phyloP scores from a whole-genome alignment of 202 grass and related monocot genomes.

The Dendrocalamus latiflorus region DNA sequence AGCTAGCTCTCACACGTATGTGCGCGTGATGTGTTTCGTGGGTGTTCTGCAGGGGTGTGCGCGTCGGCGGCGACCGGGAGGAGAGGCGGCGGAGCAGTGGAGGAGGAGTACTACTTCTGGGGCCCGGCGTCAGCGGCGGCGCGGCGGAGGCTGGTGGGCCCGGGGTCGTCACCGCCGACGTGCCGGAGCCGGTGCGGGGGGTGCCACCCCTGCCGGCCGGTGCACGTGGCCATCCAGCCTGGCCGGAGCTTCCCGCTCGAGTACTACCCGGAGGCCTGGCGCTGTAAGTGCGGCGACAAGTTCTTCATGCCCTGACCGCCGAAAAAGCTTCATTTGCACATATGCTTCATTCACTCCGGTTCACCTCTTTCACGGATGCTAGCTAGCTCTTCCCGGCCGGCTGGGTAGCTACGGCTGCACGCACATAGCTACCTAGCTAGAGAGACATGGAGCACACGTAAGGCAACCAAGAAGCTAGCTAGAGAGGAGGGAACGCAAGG shows the following conservation, averaged over 20 bases:
- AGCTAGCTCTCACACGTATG: neutral
- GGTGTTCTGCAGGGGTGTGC: conserved; percentile 16
- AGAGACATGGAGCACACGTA: neutral
- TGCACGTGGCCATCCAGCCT: conserved; percentile 81
- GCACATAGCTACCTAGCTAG: neutral
- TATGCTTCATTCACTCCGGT: neutral
- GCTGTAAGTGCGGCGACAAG: conserved; percentile 88
- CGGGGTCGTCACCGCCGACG: conserved; percentile 69
- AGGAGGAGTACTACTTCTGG: conserved; percentile 26
- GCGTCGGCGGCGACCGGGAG: neutral
- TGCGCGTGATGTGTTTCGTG: neutral
- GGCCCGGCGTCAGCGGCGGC: neutral
- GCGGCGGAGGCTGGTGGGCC: conserved; percentile 53
- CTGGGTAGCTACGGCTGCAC: neutral
- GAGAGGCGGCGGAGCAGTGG: too few species aligned
- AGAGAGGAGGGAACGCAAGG: neutral
- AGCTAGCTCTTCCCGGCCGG: neutral
- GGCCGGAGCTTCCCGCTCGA: conserved; percentile 52
- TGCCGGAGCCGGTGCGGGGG: conserved; percentile 67
- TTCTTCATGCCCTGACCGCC: conserved; percentile 67
- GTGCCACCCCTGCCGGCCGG: conserved; percentile 65
- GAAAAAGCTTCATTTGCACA: neutral
- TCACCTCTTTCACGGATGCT: neutral
- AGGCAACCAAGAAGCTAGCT: neutral
- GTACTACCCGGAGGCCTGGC: conserved; percentile 95